Base-by-base conservation (phyloP, 139 green algal genomes). In the Bryopsis sp. region DNA sequence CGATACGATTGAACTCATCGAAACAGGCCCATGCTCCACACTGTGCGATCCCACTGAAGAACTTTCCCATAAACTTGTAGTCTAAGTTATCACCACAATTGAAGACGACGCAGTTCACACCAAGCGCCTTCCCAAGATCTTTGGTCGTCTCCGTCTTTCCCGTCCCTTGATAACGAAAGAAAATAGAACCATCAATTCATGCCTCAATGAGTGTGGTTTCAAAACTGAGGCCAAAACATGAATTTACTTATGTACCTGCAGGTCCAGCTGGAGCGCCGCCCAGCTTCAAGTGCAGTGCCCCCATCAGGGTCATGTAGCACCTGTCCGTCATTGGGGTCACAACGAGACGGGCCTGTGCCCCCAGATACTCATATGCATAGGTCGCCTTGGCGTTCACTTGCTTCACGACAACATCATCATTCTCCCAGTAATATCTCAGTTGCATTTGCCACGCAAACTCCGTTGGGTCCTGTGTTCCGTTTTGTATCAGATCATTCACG, bases 121-220 rank as follows among this genome's bases (percentile, higher is more conserved):
- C 89, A 33, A 95, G 78, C 2, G 83, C 80, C 72, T 95, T 95
- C 64, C 78, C 87, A 39, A 95, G 78, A 68, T 95, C 89, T 78
- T 95, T 95, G 47, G 82, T 90, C 29, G 87, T 94, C 83, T 95
- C 88, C 4, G 88, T 95, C 83, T 95, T 95, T 61, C 88, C 87
- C 0, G 85, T 89, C 26, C 86, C 86, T 72, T 78, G 70, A 72
- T 36, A 31, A 31, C 29, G 11, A 33, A 8, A 61, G 5, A 15
- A 22, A 61, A 22, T n/a, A n/a, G n/a, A n/a, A n/a, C n/a, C n/a
- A n/a, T n/a, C n/a, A n/a, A n/a, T n/a, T n/a, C n/a, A n/a, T n/a
- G n/a, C n/a, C n/a, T n/a, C n/a, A n/a, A n/a, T n/a, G n/a, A n/a
- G n/a, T n/a, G n/a, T n/a, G n/a, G n/a, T n/a, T n/a, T n/a, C n/a